Base-by-base conservation (phyloP, 805 yeast genomes). In the Saccharomycopsis selenospora region DNA sequence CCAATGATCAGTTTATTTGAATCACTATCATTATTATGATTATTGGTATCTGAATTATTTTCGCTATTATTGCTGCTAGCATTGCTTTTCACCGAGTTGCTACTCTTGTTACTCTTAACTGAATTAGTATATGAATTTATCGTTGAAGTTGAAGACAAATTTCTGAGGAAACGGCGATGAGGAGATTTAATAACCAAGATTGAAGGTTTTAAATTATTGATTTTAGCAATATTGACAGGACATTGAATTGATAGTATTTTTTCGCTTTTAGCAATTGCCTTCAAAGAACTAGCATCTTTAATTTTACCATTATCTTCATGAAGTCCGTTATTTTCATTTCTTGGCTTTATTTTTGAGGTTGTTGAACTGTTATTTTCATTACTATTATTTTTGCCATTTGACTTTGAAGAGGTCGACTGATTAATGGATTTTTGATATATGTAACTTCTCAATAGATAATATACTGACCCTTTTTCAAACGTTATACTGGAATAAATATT, bases 391-490 rank as follows among this genome's bases (percentile, higher is more conserved):
- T 22, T 40, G 17, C 44, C 4, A 41, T 3, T 18, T n/a, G 47
- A n/a, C 18, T 6, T 24, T 33, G 40, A 7, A 25, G 42, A 14
- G 8, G n/a, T 2, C n/a, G n/a, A n/a, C n/a, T n/a, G n/a, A 28
- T 44, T 10, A n/a, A n/a, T 28, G 41, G 43, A 42, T 36, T 49
- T 25, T 25, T 61, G 61, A 46, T 57, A 59, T 22, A 62, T 58
- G 3, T 63, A 56, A 1, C 82, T 82, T 43, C 77, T 73, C 41
- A 89, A 66, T 27, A 66, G 64, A 62, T 89, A 89, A 3, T 75
- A 63, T 13, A 89, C 85, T 17, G 86, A 76, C n/a, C 97, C 96
- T 57, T 80, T 79, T 56, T 90, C 96, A 57, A 89, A 89, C 55
- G 80, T 81, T 23, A 89, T 75, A 45, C 88, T 79, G 20, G 93